Evolutionary conservation across 495 filamentous ascomycete genomes (phyloP).

Genomic region (Trichoderma parareesei): DNA sequence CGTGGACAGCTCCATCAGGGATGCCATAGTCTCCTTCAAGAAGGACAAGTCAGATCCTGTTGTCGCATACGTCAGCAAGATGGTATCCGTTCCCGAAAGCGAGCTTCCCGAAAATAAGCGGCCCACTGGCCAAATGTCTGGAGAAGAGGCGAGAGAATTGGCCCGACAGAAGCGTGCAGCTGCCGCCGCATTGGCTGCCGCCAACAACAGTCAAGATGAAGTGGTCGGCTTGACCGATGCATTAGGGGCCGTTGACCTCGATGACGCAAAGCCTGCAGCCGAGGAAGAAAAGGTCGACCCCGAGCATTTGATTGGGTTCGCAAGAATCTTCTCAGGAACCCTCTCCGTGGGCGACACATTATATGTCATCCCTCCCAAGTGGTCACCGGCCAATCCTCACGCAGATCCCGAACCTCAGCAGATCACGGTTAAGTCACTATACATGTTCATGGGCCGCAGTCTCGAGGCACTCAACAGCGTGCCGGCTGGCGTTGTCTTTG

Average conservation of each 20-base stretch:
- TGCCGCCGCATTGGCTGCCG: conserved; percentile 60
- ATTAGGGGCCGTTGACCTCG: conserved; percentile 34
- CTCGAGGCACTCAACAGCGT: conserved; percentile 78
- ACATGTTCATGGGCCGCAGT: conserved; percentile 90
- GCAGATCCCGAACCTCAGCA: conserved; percentile 70
- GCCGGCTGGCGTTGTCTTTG: conserved; percentile 90
- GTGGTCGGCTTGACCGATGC: conserved; percentile 25
- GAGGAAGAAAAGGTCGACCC: conserved; percentile 55
- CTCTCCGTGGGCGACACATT: conserved; percentile 82
- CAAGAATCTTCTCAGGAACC: conserved; percentile 84
- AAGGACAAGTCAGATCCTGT: conserved; percentile 61
- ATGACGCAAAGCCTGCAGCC: conserved; percentile 39
- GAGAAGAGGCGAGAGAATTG: conserved; percentile 82
- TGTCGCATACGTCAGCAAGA: conserved; percentile 95
- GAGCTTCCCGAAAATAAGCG: conserved; percentile 77
- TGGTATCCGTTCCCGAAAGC: conserved; percentile 90
- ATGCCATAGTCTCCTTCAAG: conserved; percentile 77
- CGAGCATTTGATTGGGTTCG: conserved; percentile 92
- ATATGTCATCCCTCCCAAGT: conserved; percentile 88
- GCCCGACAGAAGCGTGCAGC: conserved; percentile 84
- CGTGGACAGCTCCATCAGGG: conserved; percentile 57
- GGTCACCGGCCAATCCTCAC: conserved; percentile 71
- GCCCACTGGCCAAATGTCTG: conserved; percentile 61
- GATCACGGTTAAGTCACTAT: conserved; percentile 78
- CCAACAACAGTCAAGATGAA: conserved; percentile 16